These are phyloP conservation scores for Backusella westeae DNA, from an alignment of 192 early-diverging fungal genomes.

Conservation along the genomic window DNA sequence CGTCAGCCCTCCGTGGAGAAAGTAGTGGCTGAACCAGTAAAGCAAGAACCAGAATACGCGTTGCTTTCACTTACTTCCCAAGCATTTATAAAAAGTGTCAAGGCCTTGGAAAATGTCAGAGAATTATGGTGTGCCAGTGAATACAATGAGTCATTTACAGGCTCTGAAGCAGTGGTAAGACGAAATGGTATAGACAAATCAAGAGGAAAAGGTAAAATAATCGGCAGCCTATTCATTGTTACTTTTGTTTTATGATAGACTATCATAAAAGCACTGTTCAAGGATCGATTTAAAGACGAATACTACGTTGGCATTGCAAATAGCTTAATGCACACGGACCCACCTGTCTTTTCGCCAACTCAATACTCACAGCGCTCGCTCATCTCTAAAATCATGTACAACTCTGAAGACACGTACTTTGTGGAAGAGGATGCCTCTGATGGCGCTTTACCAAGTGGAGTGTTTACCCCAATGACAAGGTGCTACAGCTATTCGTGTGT, in stretches of 20 bases:
- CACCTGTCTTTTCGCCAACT: slow-evolving; percentile 26
- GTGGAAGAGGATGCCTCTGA: slow-evolving; percentile 33
- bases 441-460: slow-evolving; percentile 66
- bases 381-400: slow-evolving; percentile 30
- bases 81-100: slow-evolving; percentile 13
- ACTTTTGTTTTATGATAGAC: background rate
- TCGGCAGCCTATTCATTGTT: background rate
- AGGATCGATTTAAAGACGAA: slow-evolving; percentile 8
- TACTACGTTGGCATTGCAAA: slow-evolving; percentile 24
- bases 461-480: slow-evolving; percentile 83
- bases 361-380: slow-evolving; percentile 29
- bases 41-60: slow-evolving; percentile 14
- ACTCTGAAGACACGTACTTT: slow-evolving; percentile 34
- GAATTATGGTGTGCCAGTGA: slow-evolving; percentile 24
- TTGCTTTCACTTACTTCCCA: slow-evolving; percentile 18
- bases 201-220: background rate
- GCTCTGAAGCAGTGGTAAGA: slow-evolving; percentile 28
- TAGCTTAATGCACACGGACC: slow-evolving; percentile 28
- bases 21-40: background rate
- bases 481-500: slow-evolving; percentile 63
- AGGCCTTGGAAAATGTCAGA: slow-evolving; percentile 8
- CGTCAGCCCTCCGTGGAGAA: background rate
- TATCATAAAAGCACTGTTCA: slow-evolving; percentile 21
- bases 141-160: slow-evolving; percentile 30
- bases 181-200: background rate